Percentiles rank a stretch among this genome's conserved stretches.
These are phyloP conservation scores for Canavalia gladiata DNA, from an alignment of 306 rosid species.

Conservation along the genomic window DNA sequence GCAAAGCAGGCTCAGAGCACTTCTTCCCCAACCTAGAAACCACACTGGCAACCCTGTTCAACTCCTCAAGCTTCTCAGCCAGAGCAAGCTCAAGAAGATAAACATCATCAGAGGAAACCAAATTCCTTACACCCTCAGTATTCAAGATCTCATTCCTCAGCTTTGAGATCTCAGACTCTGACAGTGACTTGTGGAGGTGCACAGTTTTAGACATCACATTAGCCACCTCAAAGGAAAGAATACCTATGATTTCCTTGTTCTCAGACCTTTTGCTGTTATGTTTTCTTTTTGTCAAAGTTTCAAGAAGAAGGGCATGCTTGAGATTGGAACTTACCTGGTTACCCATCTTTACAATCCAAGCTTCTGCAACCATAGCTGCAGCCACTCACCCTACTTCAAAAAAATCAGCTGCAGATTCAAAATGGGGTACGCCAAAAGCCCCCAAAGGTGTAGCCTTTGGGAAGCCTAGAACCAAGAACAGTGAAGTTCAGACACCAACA, in stretches of 20 bases:
- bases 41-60: slow-evolving; percentile 73
- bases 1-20: slow-evolving; percentile 83
- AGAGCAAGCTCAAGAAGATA: slow-evolving; percentile 85
- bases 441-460: slow-evolving; percentile 39
- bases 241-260: slow-evolving; percentile 66
- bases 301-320: slow-evolving; percentile 79
- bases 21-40: slow-evolving; percentile 87
- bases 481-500: slow-evolving; percentile 7
- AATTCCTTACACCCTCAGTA: slow-evolving; percentile 72
- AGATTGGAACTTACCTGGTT: slow-evolving; percentile 88
- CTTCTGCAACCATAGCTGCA: slow-evolving; percentile 87
- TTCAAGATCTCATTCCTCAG: slow-evolving; percentile 81
- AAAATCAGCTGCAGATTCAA: slow-evolving; percentile 26
- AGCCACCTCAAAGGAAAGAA: slow-evolving; percentile 93
- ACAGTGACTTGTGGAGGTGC: slow-evolving; percentile 75
- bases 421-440: slow-evolving; percentile 30
- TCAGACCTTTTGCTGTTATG: slow-evolving; percentile 44
- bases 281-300: slow-evolving; percentile 69
- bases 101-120: slow-evolving; percentile 69
- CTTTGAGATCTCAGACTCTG: slow-evolving; percentile 81
- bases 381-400: slow-evolving; percentile 2
- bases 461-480: slow-evolving; percentile 17
- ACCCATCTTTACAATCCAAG: slow-evolving; percentile 94
- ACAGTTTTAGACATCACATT: slow-evolving; percentile 85
- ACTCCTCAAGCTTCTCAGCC: slow-evolving; percentile 85